Percentiles rank a stretch among this genome's conserved stretches.
phyloP scores from a whole-genome alignment of 176 grass and related monocot species.

The Carex myosuroides region DNA sequence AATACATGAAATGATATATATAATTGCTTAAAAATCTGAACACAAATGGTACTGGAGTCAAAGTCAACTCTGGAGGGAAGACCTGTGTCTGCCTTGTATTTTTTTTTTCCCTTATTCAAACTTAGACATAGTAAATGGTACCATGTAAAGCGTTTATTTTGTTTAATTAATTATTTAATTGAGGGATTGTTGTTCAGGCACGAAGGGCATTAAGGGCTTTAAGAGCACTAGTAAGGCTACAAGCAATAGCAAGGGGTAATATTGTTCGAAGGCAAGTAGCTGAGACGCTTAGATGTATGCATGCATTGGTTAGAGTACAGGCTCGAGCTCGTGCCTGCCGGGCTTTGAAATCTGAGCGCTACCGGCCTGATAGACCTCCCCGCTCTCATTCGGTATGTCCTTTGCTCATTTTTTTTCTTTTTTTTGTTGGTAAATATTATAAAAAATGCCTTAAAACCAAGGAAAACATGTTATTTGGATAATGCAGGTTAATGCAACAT shows the following conservation, averaged over 20 bases:
- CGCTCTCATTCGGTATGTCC: background rate
- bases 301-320: constrained; percentile 26
- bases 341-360: constrained; percentile 32
- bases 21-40: background rate
- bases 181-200: constrained; percentile 7
- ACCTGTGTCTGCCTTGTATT: background rate
- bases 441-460: background rate
- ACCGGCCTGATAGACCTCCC: background rate
- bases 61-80: constrained; percentile 9
- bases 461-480: constrained; percentile 1
- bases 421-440: background rate
- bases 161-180: background rate
- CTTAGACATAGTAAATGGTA: background rate
- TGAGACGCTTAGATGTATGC: constrained; percentile 28
- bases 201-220: constrained; percentile 24
- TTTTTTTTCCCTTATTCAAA: background rate
- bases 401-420: background rate
- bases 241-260: constrained; percentile 29
- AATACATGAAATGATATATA: background rate
- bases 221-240: constrained; percentile 27
- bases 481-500: constrained; percentile 44
- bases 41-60: background rate
- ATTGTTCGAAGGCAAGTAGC: constrained; percentile 28
- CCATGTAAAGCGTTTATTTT: background rate
- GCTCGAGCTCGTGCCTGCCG: constrained; percentile 33